phyloP scores from a whole-genome alignment of 306 rosid species.

The Canavalia gladiata region DNA sequence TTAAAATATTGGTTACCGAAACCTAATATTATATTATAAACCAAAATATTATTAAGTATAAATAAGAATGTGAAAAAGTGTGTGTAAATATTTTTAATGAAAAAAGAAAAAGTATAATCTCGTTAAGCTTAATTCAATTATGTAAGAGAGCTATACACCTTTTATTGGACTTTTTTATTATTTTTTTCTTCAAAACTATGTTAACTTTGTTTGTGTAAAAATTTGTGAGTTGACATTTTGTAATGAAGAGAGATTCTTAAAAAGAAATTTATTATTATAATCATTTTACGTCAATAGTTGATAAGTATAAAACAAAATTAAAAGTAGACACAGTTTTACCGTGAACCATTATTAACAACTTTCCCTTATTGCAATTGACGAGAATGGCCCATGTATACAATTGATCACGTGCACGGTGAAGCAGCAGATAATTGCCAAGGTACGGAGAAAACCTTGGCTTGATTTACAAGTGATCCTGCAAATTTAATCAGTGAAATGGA shows the following conservation, averaged over 20 bases:
- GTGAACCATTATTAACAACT: neutral
- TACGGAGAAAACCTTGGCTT: conserved; percentile 51
- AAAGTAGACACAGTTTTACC: too few species aligned
- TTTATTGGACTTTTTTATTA: too few species aligned
- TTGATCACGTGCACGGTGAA: neutral
- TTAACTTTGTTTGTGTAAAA: too few species aligned
- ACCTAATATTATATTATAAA: too few species aligned
- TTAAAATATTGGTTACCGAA: too few species aligned
- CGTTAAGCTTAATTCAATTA: neutral
- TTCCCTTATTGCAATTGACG: neutral
- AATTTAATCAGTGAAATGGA: conserved; percentile 38
- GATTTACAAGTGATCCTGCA: conserved; percentile 58
- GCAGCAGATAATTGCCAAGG: conserved; percentile 32
- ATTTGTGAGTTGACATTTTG: neutral
- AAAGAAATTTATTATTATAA: too few species aligned
- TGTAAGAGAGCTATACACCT: neutral
- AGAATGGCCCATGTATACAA: neutral
- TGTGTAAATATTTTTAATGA: neutral
- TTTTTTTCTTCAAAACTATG: too few species aligned
- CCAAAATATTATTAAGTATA: neutral
- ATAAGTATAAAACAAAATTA: too few species aligned
- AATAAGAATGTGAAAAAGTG: neutral
- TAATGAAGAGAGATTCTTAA: neutral
- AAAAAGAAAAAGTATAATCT: too few species aligned
- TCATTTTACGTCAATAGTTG: neutral